Evolutionary conservation across 345 rosid genomes (phyloP).

Genomic region (Eutrema japonicum): DNA sequence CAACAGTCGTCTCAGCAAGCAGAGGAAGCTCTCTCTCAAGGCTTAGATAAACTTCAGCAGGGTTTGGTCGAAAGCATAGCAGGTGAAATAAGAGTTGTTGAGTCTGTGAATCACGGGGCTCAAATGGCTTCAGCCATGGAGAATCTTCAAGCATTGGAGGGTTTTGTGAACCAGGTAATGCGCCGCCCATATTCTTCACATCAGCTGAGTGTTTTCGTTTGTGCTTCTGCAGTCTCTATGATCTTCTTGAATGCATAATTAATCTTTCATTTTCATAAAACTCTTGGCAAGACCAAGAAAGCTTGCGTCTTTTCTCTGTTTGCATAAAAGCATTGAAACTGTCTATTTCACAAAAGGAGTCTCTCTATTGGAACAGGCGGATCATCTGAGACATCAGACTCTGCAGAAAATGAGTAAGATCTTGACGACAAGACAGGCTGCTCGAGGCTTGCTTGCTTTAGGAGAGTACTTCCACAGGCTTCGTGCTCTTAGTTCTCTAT

Average conservation of each 20-base stretch:
- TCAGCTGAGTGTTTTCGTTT: not conserved
- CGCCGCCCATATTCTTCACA: not conserved
- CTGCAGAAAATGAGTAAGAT: conserved; percentile 75
- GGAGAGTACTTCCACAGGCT: conserved; percentile 84
- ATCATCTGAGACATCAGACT: conserved; percentile 82
- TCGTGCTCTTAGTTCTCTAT: conserved; percentile 91
- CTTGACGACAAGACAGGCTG: conserved; percentile 80
- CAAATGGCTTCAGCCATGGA: conserved; percentile 64
- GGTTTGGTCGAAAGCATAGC: conserved; percentile 61
- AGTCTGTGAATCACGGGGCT: conserved; percentile 45
- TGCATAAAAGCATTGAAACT: conserved; percentile 9
- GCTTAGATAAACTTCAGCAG: conserved; percentile 75
- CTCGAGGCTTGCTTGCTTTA: conserved; percentile 76
- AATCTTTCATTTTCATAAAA: not conserved
- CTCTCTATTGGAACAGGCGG: conserved; percentile 63
- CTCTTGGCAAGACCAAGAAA: not conserved
- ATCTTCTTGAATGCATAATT: not conserved
- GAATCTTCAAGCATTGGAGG: conserved; percentile 73
- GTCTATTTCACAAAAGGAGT: not conserved
- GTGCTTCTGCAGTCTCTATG: conserved; percentile 12
- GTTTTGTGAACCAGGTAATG: conserved; percentile 80
- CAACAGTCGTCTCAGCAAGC: conserved; percentile 91
- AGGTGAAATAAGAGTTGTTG: conserved; percentile 42
- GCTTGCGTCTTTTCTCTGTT: not conserved
- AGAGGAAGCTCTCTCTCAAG: conserved; percentile 86